Base-by-base conservation (phyloP, 371 early-diverging fungal species). In the Parasitella parasitica region DNA sequence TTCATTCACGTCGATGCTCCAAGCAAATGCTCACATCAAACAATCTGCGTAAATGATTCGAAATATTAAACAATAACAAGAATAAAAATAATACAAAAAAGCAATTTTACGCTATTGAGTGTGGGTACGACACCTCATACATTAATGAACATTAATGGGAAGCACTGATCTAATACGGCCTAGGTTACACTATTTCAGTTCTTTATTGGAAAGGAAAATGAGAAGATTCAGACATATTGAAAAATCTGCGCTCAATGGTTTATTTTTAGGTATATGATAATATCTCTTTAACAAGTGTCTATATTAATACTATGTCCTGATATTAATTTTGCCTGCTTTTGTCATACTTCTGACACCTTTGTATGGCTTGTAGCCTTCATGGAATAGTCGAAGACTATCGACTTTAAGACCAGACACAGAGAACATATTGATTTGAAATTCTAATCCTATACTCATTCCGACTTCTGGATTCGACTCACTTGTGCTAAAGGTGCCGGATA, bases 281-380 rank as follows among this genome's bases (percentile, higher is more conserved):
- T 5, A 30, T 30, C 32, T 8, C 6, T 32, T 32, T 32, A 13
- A 36, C 9, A 41, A 18, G 41, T n/a, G 2, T 20, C 15, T 22
- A 35, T 53, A n/a, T n/a, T n/a, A 11, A 32, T 22, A 22, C 5
- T 73, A 88, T 43, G 86, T 83, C 43, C 92, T 77, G 34, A 92
- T 83, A 51, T 90, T 87, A 75, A 87, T 90, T 64, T 86, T 85
- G 32, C 91, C 92, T 38, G 90, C 86, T 58, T 86, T 86, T 52
- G 91, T 90, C 64, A 92, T 72, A 63, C 86, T 84, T 69, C 89
- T 70, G 18, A 91, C 90, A 35, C 90, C 92, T 84, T 93, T 92
- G 71, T 88, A 92, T 12, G 93, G 91, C 54, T 89, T 91, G 70
- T 93, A 94, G 1, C 74, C 77, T 71, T 94, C 95, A 68, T 89